Evolutionary conservation across 345 rosid genomes (phyloP), one percentile per base, ranked within the genome.

Genomic region (Microthlaspi erraticum): DNA sequence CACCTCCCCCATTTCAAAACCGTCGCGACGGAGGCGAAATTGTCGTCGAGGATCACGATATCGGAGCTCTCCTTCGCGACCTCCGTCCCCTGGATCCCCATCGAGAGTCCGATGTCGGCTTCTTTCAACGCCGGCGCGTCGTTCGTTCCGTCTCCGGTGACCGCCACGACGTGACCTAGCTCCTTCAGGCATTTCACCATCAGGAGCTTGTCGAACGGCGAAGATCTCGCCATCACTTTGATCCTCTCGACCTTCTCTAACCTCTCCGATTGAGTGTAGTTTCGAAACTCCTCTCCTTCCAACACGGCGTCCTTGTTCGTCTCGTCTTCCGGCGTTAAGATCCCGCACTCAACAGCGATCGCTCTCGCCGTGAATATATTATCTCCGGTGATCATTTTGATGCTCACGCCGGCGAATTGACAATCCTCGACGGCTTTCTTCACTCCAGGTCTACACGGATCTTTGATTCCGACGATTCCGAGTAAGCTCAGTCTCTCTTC

Each of bases 381-480:
- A 46, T 88, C 98, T 0, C 98, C 94, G 0, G 96, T 92, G 59
- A 92, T 81, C 92, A 92, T 89, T 46, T 84, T 89, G 80, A 92
- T 68, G 68, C 23, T 78, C 5, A 89, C 94, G 29, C 96, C 98
- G 1, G 96, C 94, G 42, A 32, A 26, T 60, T 82, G 85, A 60
- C 92, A 92, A 46, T 80, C 83, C 61, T 80, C 77, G 4, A 92
- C 95, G 0, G 91, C 96, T 43, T 70, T 59, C 64, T 80, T 83
- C 18, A 77, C 94, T 8, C 92, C 93, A 0, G 84, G 85, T 31
- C 93, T 79, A 34, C 88, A 86, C 1, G 92, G 95, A 38, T 88
- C 95, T 74, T 90, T 84, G 17, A 93, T 82, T 2, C 97, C 97
- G 1, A 90, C 81, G 5, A 93, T 29, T 17, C 92, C 96, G n/a